Conservation (phyloP, 1,139 yeast species). For the Blastobotrys serpentis region DNA sequence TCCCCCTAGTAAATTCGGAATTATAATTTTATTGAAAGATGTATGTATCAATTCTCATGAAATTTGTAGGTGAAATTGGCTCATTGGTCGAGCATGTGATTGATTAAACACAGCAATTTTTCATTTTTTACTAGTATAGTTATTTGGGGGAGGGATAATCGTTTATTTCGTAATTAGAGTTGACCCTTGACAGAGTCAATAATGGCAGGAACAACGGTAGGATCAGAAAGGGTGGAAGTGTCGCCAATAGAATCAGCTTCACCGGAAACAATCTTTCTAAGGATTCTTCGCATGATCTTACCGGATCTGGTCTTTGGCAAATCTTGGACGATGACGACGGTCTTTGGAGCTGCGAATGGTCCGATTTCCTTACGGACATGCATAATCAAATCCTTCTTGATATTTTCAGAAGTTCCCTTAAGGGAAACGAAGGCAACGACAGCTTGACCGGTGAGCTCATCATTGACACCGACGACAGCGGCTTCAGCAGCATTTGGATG, state of each 20-base stretch:
- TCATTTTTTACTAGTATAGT: too few relatives aligned
- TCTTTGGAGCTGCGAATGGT: slow-evolving; percentile 97
- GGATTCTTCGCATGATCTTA: slow-evolving; percentile 96
- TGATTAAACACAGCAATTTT: background rate
- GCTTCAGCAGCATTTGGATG: slow-evolving; percentile 83
- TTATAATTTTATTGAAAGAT: too few relatives aligned
- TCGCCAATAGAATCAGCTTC: slow-evolving; percentile 96
- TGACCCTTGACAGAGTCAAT: slow-evolving; percentile 43
- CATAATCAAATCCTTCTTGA: slow-evolving; percentile 79
- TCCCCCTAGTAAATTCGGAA: too few relatives aligned
- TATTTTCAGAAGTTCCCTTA: slow-evolving; percentile 53
- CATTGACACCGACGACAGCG: slow-evolving; percentile 92
- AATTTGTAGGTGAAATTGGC: background rate
- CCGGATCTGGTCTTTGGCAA: slow-evolving; percentile 98
- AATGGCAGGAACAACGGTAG: slow-evolving; percentile 77
- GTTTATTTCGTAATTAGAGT: slow-evolving; percentile 4
- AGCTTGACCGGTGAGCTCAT: slow-evolving; percentile 97
- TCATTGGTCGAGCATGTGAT: background rate
- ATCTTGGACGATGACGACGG: slow-evolving; percentile 81
- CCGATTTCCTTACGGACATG: slow-evolving; percentile 94
- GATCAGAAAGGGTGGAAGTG: slow-evolving; percentile 85
- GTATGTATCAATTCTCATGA: background rate
- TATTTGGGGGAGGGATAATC: background rate
- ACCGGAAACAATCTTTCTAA: slow-evolving; percentile 84
- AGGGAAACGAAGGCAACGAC: slow-evolving; percentile 91